Evolutionary conservation across 2,329 filamentous ascomycete genomes (phyloP).

Genomic region (Hymenotorrendiella dingleyae): DNA sequence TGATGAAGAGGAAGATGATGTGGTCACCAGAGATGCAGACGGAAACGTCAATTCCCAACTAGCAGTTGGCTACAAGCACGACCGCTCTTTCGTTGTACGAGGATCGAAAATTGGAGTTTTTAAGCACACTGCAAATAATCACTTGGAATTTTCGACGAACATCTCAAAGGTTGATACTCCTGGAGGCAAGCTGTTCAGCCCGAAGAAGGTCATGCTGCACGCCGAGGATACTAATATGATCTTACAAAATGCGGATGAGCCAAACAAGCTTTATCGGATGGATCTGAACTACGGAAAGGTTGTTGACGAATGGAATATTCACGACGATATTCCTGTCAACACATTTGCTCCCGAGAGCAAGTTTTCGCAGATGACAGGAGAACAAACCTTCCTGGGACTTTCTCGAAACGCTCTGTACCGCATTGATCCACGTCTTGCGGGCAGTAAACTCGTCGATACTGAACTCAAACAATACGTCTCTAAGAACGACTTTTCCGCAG

Average conservation of each 20-base stretch:
- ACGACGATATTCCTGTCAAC: slow-evolving; percentile 89
- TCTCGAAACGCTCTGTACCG: slow-evolving; percentile 91
- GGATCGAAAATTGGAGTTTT: slow-evolving; percentile 98
- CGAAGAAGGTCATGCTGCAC: slow-evolving; percentile 55
- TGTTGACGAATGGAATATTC: slow-evolving; percentile 97
- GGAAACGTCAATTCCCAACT: slow-evolving; percentile 88
- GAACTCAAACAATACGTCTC: slow-evolving; percentile 93
- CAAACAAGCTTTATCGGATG: slow-evolving; percentile 93
- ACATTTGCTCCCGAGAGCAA: slow-evolving; percentile 95
- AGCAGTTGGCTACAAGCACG: slow-evolving; percentile 94
- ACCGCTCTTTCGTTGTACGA: slow-evolving; percentile 92
- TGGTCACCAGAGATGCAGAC: slow-evolving; percentile 60
- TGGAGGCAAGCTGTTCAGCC: slow-evolving; percentile 79
- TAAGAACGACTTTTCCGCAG: slow-evolving; percentile 94
- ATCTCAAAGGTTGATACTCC: slow-evolving; percentile 94
- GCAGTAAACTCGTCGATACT: slow-evolving; percentile 86
- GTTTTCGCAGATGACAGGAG: slow-evolving; percentile 93
- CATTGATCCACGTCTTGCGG: slow-evolving; percentile 82
- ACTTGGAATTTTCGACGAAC: slow-evolving; percentile 91
- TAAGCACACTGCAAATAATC: slow-evolving; percentile 89
- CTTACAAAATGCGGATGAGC: slow-evolving; percentile 48
- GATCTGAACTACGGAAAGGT: slow-evolving; percentile 97
- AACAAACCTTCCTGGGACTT: slow-evolving; percentile 91
- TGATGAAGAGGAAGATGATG: slow-evolving; percentile 76
- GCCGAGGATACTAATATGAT: slow-evolving; percentile 32